Base-by-base conservation (phyloP, 805 yeast genomes). In the Vanderwaltozyma tropicalis region DNA sequence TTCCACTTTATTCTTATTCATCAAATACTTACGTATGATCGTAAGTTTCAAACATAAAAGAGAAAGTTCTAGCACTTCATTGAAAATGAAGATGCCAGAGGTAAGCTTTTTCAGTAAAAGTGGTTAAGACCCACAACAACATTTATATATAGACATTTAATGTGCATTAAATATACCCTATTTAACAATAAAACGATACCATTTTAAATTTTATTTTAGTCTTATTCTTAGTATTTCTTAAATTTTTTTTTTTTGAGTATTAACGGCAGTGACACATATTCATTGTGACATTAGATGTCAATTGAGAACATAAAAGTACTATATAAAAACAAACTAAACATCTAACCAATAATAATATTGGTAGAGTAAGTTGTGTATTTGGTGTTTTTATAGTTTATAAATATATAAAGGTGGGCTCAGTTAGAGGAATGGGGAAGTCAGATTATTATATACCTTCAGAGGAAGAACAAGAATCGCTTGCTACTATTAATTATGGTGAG, bases 1-100 rank as follows among this genome's bases (percentile, higher is more conserved):
- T 1, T 84, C 96, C 0, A 50, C 76, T 29, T 71, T 78, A 1
- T 92, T 78, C 64, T 67, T 92, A 50, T 47, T 60, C 35, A 48
- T 62, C 36, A 61, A 65, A 43, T 63, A 59, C 38, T 37, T 64
- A 32, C 63, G 72, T 39, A 49, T 61, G 41, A 42, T 62, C 20
- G 62, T 68, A 21, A 67, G 67, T 42, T 57, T 59, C 35, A 59
- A 55, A 26, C 63, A 64, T 41, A 67, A 63, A 17, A 37, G 39
- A 27, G 35, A 31, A 19, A 14, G 15, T 16, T 19, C 27, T 5
- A 24, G 18, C 13, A 21, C n/a, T 8, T 31, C 39, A 3, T 8
- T 31, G 3, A 37, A 27, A 14, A 31, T 31, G 31, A 57, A 39
- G 62, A 59, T 41, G 56, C 66, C 40, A 21, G 38, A 39, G 9